These are phyloP conservation scores for Monosporascus sp. DNA, from an alignment of 2,329 filamentous ascomycete genomes.

Conservation along the genomic window DNA sequence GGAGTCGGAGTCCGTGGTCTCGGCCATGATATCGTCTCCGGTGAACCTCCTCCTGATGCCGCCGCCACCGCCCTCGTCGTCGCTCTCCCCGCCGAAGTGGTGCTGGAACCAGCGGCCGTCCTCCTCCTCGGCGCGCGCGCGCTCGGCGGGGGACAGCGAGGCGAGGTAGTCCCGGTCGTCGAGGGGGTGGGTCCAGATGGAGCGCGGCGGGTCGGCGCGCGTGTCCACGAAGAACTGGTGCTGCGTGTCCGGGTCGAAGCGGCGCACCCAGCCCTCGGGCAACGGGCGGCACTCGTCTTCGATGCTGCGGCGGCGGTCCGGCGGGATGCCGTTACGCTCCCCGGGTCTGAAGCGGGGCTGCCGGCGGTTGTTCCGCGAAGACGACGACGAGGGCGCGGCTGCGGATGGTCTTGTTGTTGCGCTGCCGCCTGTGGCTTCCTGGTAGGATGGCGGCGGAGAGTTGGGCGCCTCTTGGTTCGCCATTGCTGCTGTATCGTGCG, in stretches of 20 bases:
- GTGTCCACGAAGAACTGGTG: slow-evolving; percentile 63
- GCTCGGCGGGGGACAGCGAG: slow-evolving; percentile 41
- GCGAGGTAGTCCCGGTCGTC: slow-evolving; percentile 50
- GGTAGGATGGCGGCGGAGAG: slow-evolving; percentile 30
- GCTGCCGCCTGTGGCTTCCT: slow-evolving; percentile 18
- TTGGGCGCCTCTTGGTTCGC: too few relatives aligned
- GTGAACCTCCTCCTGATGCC: slow-evolving; percentile 13
- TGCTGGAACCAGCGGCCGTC: slow-evolving; percentile 27
- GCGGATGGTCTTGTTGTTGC: too few relatives aligned
- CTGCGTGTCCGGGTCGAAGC: slow-evolving; percentile 44
- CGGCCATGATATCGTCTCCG: too few relatives aligned
- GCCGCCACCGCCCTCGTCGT: slow-evolving; percentile 34
- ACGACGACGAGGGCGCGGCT: too few relatives aligned
- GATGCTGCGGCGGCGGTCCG: slow-evolving; percentile 49
- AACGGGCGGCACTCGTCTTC: slow-evolving; percentile 53
- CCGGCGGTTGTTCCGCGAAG: background rate
- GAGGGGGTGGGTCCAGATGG: slow-evolving; percentile 57
- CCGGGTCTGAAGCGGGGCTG: slow-evolving; percentile 19
- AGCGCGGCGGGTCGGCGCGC: slow-evolving; percentile 44
- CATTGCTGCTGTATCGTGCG: too few relatives aligned
- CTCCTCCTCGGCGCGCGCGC: slow-evolving; percentile 37
- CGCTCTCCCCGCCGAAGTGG: slow-evolving; percentile 39
- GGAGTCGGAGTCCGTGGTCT: too few relatives aligned
- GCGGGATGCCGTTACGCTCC: slow-evolving; percentile 47
- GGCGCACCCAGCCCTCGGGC: slow-evolving; percentile 50